Percentiles rank a stretch among this genome's conserved stretches.
Conservation (phyloP, 768 basidiomycete species). For the Calocera cornea region DNA sequence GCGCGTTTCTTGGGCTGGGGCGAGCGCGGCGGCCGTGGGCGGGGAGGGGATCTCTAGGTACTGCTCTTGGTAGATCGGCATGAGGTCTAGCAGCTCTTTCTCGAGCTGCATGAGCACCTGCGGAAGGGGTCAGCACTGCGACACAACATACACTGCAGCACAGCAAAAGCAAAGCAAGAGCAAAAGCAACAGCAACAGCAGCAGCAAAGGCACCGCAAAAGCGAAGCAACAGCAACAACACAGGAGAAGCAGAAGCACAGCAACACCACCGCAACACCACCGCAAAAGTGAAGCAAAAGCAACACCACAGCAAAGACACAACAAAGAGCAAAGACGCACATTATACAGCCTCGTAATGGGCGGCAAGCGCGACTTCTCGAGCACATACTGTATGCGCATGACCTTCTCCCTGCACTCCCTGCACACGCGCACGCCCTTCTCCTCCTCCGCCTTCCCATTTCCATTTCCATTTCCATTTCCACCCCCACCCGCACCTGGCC, state of each 20-base stretch:
- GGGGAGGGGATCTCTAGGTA: conserved; percentile 53
- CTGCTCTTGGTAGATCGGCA: conserved; percentile 83
- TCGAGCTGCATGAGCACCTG: conserved; percentile 64
- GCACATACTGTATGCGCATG: conserved; percentile 65
- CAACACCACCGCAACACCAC: no score
- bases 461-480: conserved; percentile 17
- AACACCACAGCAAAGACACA: no score
- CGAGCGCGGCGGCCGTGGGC: background rate
- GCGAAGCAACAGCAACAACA: no score
- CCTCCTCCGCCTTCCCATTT: conserved; percentile 60
- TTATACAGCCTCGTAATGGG: conserved; percentile 58
- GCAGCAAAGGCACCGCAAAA: no score
- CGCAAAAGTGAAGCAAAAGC: no score
- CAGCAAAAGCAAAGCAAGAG: no score
- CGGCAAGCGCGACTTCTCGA: conserved; percentile 46
- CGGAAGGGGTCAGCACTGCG: background rate
- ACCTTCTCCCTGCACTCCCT: conserved; percentile 67
- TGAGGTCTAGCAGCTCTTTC: conserved; percentile 72
- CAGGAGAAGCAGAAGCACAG: no score
- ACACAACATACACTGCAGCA: no score
- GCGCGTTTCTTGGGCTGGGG: conserved; percentile 51
- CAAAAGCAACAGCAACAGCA: no score
- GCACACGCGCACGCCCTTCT: conserved; percentile 82
- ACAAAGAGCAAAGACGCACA: conserved; percentile 31
- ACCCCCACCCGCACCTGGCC: no score